Base-by-base conservation (phyloP, 345 rosid genomes). In the Salix purpurea region DNA sequence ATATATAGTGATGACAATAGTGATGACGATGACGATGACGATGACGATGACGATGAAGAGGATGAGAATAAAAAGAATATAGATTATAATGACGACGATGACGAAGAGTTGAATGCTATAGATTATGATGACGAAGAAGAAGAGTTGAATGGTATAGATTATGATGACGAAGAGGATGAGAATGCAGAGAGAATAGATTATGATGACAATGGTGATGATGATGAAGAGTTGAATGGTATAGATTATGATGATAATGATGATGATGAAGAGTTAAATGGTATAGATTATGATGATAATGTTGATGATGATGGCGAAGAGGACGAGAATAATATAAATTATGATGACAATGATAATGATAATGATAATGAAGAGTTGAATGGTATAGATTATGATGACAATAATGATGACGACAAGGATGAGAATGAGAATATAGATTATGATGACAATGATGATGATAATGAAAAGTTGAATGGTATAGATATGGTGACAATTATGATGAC, bases 151-250 rank as follows among this genome's bases (percentile, higher is more conserved):
- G 37, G 6, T 4, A 34, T 34, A 34, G 6, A 5, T 34, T 5
- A 58, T 6, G 74, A 42, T 3, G 32, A n/a, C 6, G 34, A 4
- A 4, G 34, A 32, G 34, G 34, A 32, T 32, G 34, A 32, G 34
- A 4, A 32, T 32, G 34, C 4, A 4, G 34, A 32, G 34, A 32
- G 4, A 4, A 34, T 34, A 34, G 1, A 34, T 32, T 32, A 32
- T 32, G 34, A 32, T 32, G 34, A 32, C 34, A 32, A 32, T 32
- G 34, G 34, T 32, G 3, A 32, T 32, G 34, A 32, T 0, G 6
- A 34, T 34, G 80, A 72, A 36, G 76, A 71, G 11, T 61, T 46
- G 44, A 76, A 72, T 36, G 71, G 1, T 6, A 56, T 16, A 11
- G 80, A 77, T 3, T 74, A 76, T 5, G 37, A 34, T 34, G 36